Conservation (phyloP, 2,329 filamentous ascomycete genomes). For the Fusarium sp. region DNA sequence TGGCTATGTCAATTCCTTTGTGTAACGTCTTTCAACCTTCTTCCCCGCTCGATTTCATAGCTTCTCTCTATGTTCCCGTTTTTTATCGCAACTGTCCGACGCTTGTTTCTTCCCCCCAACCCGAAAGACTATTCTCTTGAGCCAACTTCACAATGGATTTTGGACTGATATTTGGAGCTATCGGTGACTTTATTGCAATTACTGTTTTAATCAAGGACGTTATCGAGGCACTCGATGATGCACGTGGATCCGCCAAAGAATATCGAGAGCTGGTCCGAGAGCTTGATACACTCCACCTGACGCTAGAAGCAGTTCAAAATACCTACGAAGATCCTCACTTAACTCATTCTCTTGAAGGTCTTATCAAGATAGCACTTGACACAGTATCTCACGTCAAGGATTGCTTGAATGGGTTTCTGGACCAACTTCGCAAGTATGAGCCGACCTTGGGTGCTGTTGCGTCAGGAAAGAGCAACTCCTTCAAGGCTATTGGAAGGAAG, state of each 20-base stretch:
- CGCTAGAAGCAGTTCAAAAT: background rate
- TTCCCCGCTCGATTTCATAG: background rate
- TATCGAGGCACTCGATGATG: background rate
- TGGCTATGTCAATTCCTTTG: background rate
- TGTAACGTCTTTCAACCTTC: background rate
- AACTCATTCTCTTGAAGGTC: background rate
- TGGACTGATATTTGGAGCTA: background rate
- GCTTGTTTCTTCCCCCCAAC: too few relatives aligned
- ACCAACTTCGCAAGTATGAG: background rate
- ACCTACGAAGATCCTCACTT: background rate
- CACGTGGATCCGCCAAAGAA: background rate
- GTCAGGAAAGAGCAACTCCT: rapidly evolving
- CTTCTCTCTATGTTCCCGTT: too few relatives aligned
- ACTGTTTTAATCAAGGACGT: background rate
- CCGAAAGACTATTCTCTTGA: too few relatives aligned
- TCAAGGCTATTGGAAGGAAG: background rate
- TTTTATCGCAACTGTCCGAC: too few relatives aligned
- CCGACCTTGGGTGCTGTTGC: rapidly evolving
- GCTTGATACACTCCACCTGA: background rate
- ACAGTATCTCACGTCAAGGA: too few relatives aligned
- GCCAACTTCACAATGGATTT: too few relatives aligned
- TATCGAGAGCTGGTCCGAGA: background rate
- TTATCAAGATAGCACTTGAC: too few relatives aligned
- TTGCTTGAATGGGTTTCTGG: background rate
- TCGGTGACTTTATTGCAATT: background rate